These are phyloP conservation scores for Mycena vitilis DNA, from an alignment of 768 basidiomycete genomes.

Conservation along the genomic window DNA sequence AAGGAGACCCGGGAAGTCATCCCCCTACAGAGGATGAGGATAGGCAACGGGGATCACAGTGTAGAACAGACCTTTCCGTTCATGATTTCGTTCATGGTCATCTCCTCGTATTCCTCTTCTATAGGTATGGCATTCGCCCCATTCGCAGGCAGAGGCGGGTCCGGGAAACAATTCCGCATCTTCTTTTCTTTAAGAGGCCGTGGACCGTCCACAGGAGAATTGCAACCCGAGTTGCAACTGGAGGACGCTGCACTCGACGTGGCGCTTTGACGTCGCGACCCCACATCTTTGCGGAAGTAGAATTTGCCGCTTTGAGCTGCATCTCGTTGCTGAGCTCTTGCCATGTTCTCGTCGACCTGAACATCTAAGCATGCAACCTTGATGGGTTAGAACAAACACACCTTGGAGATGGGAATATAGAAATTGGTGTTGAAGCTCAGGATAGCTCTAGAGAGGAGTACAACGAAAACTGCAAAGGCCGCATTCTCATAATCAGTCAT, in stretches of 20 bases:
- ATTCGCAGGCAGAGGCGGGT: slow-evolving; percentile 63
- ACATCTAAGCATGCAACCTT: slow-evolving; percentile 8
- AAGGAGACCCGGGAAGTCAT: slow-evolving; percentile 81
- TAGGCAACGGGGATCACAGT: not conserved
- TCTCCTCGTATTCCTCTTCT: slow-evolving; percentile 90
- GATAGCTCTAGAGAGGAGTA: slow-evolving; percentile 94
- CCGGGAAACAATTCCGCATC: slow-evolving; percentile 79
- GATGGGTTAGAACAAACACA: not conserved
- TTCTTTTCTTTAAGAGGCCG: slow-evolving; percentile 68
- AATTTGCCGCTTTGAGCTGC: slow-evolving; percentile 83
- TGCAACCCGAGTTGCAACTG: slow-evolving; percentile 49
- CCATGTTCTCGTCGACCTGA: slow-evolving; percentile 98
- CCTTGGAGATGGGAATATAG: slow-evolving; percentile 98
- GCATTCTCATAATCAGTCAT: slow-evolving; percentile 99
- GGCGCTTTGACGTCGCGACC: slow-evolving; percentile 63
- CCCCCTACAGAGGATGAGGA: slow-evolving; percentile 55
- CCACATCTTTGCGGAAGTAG: slow-evolving; percentile 90
- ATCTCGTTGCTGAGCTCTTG: slow-evolving; percentile 84
- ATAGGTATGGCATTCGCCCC: slow-evolving; percentile 59
- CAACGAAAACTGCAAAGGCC: slow-evolving; percentile 94
- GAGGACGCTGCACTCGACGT: slow-evolving; percentile 61
- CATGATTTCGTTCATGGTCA: slow-evolving; percentile 93
- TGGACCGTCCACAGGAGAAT: slow-evolving; percentile 49
- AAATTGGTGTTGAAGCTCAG: slow-evolving; percentile 92
- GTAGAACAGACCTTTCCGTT: slow-evolving; percentile 79